Base-by-base conservation (phyloP, 768 basidiomycete species). In the Suillus subluteus region DNA sequence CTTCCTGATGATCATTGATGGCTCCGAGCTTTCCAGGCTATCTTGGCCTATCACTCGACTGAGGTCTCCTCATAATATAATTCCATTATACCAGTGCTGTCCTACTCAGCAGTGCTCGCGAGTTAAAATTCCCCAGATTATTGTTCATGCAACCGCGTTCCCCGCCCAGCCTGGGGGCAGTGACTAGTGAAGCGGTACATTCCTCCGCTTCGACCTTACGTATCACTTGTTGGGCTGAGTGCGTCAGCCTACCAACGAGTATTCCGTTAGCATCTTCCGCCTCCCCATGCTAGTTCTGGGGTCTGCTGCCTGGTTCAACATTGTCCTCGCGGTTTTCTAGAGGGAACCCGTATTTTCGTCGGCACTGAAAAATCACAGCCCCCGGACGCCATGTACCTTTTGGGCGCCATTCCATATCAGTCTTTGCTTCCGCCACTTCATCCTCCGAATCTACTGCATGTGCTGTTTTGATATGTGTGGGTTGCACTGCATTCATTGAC, bases 331-430 rank as follows among this genome's bases (percentile, higher is more conserved):
- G 15, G 23, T 30, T 41, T 61, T 30, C 18, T 30, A 61, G 40
- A 13, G 58, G 37, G 15, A 40, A 7, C 38, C 38, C 56, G 32
- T 30, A 26, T 40, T 9, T 40, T 13, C 35, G 16, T 32, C 37
- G 62, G 73, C 73, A 58, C 68, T 71, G 68, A 69, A 46, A 65
- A 4, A 21, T n/a, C 75, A 76, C 68, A 73, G 75, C 75, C 73
- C 63, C 23, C 66, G 64, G 63, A 65, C 54, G 44, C 40, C 12
- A 23, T 64, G 58, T 50, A 43, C 63, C n/a, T 62, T 43, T 41
- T 21, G 58, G 41, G 62, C 62, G 55, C 6, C 23, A 16, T 64
- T 40, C 21, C 23, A 23, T 16, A 41, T 30, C 30, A 9, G 38
- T 38, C 32, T 23, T 1, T 62, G 38, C 41, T 64, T 59, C 63